A percentile compares a stretch with the other conserved stretches of the same genome.
Evolutionary conservation across 2,329 filamentous ascomycete species (phyloP).

Genomic region (Alternaria postmessia): DNA sequence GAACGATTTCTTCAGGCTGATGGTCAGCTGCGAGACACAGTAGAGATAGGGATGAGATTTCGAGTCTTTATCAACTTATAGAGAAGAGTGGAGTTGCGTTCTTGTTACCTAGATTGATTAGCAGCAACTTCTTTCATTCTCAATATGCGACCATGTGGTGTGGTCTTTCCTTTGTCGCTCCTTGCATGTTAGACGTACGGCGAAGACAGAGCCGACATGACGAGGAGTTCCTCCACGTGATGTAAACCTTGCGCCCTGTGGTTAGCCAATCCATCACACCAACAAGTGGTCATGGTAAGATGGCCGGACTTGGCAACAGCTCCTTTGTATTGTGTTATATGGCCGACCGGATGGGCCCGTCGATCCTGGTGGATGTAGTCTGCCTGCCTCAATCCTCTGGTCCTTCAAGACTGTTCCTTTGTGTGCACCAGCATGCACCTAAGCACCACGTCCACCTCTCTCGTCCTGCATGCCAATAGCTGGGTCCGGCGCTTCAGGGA

Average conservation of each 20-base stretch:
- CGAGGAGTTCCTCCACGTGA: too few relatives aligned
- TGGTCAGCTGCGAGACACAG: not conserved
- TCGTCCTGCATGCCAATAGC: slow-evolving; percentile 62
- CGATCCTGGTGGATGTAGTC: not conserved
- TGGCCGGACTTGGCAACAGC: not conserved
- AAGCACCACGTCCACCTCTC: slow-evolving; percentile 56
- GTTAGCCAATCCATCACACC: not conserved
- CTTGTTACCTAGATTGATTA: not conserved
- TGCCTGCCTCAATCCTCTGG: not conserved
- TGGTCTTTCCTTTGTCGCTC: not conserved
- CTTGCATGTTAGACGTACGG: not conserved
- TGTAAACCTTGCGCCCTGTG: not conserved
- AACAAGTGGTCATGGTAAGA: not conserved
- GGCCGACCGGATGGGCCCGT: not conserved
- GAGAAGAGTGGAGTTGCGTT: not conserved
- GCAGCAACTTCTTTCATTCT: not conserved
- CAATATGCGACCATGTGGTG: not conserved
- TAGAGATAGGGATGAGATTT: not conserved
- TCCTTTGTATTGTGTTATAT: not conserved
- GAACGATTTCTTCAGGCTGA: not conserved
- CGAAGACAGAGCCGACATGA: not conserved
- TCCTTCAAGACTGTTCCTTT: not conserved
- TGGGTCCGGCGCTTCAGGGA: slow-evolving; percentile 57
- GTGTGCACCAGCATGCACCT: not conserved
- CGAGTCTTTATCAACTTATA: not conserved